Evolutionary conservation across 352 stramenopile species (phyloP), one percentile per base, ranked within the genome.

Genomic region (Pythium monospermum): DNA sequence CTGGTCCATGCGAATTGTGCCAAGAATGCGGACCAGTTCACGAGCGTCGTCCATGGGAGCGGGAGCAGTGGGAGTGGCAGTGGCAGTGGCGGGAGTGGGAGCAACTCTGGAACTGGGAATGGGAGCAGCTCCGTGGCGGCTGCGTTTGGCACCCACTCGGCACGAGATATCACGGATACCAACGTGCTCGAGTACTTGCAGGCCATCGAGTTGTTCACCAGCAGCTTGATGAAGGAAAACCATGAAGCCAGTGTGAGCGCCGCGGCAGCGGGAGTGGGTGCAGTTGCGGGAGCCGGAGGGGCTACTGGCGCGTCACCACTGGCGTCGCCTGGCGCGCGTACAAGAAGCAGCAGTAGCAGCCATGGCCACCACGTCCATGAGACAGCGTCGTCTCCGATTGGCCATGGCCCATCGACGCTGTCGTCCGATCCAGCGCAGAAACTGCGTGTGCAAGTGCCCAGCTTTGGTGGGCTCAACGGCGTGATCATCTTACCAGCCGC

Each of bases 151-250:
- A 49, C 58, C 27, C 60, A 66, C 32, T 71, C 69, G n/a, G 67
- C 64, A 13, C 43, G 67, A 3, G 73, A 82, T 43, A 59, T 84
- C 25, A 84, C 73, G 0, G 75, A 87, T 33, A 48, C 70, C 25
- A 91, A 87, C 38, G 69, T 87, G 26, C 66, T 91, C 28, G 80
- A 87, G 50, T 88, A 83, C 30, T 64, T 89, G n/a, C 72, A 87
- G 48, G 77, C 71, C 15, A 83, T 91, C 33, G 77, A 91, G 61
- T 84, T 68, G 46, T 87, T 83, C 46, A 68, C 74, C 12, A 87
- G 75, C 21, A 69, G 73, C 10, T 50, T 88, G 26, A 69, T 79
- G 27, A 56, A 82, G 30, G 72, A 82, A 41, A 76, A 50, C 35
- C 69, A 76, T 30, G 59, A 72, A 2, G 28, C 43, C 3, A 53